A percentile compares a stretch with the other conserved stretches of the same genome.
phyloP scores from a whole-genome alignment of 177 flowering plant genomes.

The Telopea speciosissima region DNA sequence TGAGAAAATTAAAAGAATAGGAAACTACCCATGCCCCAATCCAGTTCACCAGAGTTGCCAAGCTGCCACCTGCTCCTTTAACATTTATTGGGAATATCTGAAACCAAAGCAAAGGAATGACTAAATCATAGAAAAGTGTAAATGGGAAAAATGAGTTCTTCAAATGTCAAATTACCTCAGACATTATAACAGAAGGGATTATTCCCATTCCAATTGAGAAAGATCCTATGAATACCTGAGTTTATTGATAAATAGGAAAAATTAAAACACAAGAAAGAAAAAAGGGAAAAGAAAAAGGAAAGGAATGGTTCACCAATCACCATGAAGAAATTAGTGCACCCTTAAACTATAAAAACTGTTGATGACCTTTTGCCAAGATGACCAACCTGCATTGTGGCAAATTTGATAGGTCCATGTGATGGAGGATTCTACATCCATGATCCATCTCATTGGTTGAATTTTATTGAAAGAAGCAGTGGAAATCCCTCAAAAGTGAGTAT shows the following conservation, averaged over 20 bases:
- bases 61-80: conserved; percentile 70
- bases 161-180: conserved; percentile 49
- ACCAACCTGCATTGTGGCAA: too few relatives aligned
- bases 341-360: too few relatives aligned
- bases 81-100: conserved; percentile 77
- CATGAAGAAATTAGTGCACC: too few relatives aligned
- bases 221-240: conserved; percentile 44
- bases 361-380: too few relatives aligned
- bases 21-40: conserved; percentile 75
- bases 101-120: conserved; percentile 7
- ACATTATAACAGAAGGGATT: conserved; percentile 82
- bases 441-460: too few relatives aligned
- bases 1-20: conserved; percentile 65
- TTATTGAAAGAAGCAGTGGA: too few relatives aligned
- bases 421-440: too few relatives aligned
- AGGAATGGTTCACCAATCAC: too few relatives aligned
- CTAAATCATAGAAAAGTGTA: too few relatives aligned
- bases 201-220: conserved; percentile 77
- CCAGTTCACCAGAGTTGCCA: conserved; percentile 70
- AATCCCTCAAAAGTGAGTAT: too few relatives aligned
- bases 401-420: too few relatives aligned
- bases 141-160: background rate
- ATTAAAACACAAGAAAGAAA: background rate
- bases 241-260: background rate
- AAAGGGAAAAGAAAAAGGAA: too few relatives aligned